Evolutionary conservation across 345 rosid genomes (phyloP), one percentile per base, ranked within the genome.

Genomic region (Salix exigua): DNA sequence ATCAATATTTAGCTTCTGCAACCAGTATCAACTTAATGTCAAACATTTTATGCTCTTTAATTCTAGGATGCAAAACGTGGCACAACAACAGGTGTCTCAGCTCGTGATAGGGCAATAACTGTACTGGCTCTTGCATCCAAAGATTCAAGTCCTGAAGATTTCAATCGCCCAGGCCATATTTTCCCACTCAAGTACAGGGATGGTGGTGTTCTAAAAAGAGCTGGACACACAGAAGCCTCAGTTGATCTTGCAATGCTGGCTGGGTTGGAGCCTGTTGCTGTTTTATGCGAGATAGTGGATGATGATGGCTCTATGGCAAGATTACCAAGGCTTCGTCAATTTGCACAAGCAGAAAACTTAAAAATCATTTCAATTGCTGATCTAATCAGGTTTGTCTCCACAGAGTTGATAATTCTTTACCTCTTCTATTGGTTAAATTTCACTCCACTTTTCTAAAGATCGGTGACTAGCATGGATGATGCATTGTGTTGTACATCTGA

Each of bases 291-390:
- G 75, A 70, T 81, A 68, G 84, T 81, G 23, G 84, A 81, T 69
- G 81, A 77, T 48, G 84, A 81, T 81, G 84, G 81, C 17, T 81
- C 84, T 23, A 81, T 77, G 84, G 84, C 84, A 5, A 77, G 84
- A 70, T 70, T 81, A 50, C 84, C 84, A 9, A 81, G 78, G 68
- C 80, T 81, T 60, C 81, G 72, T 48, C 77, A 81, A 51, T 73
- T 81, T 70, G 80, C 81, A 28, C 63, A 81, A 55, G 72, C 68
- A 2, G 84, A 81, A 65, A 73, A 77, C 55, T 70, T 81, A 42
- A 81, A 81, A 73, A 77, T 81, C 17, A 70, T 81, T 53, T 77
- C 84, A 3, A 81, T 77, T 33, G 65, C 84, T 26, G 81, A 81
- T 73, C 72, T 81, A 68, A 81, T 81, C 70, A 77, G 83, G 83